Evolutionary conservation across 2,329 filamentous ascomycete species (phyloP).

Genomic region (Scortechinia acanthostroma): DNA sequence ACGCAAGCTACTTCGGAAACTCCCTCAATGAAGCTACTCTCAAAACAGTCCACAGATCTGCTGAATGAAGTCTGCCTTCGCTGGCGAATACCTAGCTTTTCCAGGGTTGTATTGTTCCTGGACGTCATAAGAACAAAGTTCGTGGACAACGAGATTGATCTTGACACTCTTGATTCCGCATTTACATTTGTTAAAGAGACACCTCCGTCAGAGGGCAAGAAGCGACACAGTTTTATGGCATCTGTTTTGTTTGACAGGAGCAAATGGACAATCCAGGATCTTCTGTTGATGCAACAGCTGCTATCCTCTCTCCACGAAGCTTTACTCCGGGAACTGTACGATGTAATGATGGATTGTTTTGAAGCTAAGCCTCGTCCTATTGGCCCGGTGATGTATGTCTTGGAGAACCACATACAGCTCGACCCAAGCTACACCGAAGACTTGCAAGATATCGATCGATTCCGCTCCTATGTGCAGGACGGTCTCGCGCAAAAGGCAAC

Average conservation of each 20-base stretch:
- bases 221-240: constrained; percentile 23
- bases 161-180: constrained; percentile 62
- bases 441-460: constrained; percentile 50
- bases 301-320: constrained; percentile 56
- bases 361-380: constrained; percentile 61
- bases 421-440: constrained; percentile 55
- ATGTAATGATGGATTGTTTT: constrained; percentile 62
- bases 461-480: constrained; percentile 47
- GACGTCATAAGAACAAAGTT: constrained; percentile 66
- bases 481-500: constrained; percentile 55
- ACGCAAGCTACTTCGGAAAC: constrained; percentile 13
- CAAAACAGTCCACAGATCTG: constrained; percentile 58
- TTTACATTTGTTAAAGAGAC: constrained; percentile 62
- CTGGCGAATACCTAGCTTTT: constrained; percentile 63
- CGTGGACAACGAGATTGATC: constrained; percentile 55
- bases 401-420: constrained; percentile 61
- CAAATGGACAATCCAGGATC: constrained; percentile 39
- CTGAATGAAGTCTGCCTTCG: constrained; percentile 60
- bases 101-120: constrained; percentile 56
- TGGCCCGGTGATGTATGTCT: constrained; percentile 56
- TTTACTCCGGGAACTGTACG: constrained; percentile 61
- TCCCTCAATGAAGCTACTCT: constrained; percentile 23
- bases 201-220: constrained; percentile 33
- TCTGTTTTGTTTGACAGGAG: constrained; percentile 28
- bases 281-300: constrained; percentile 46